Percentiles rank a stretch among this genome's conserved stretches.
phyloP scores from a whole-genome alignment of 148 eudicot species.

The Cornus controversa region DNA sequence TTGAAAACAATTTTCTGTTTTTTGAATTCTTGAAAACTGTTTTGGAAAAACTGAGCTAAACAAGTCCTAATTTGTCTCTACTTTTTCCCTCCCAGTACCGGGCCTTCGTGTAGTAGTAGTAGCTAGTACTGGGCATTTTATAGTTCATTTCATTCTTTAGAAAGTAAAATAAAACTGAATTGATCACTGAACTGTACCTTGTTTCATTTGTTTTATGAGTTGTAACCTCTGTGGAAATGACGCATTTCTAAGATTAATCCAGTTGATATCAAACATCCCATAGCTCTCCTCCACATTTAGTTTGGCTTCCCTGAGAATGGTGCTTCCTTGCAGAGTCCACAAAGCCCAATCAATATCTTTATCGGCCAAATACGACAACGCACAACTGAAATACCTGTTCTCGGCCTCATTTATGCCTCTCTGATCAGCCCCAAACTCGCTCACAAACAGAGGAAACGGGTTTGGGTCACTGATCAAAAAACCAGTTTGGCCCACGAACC shows the following conservation, averaged over 20 bases:
- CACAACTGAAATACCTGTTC: slow-evolving; percentile 29
- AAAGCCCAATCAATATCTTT: slow-evolving; percentile 41
- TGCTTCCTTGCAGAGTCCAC: slow-evolving; percentile 41
- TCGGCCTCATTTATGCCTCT: slow-evolving; percentile 24
- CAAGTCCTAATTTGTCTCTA: too few species aligned
- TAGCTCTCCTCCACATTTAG: slow-evolving; percentile 22
- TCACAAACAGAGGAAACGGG: slow-evolving; percentile 32
- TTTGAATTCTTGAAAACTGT: too few species aligned
- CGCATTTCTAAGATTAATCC: slow-evolving; percentile 12
- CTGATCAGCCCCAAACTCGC: slow-evolving; percentile 42
- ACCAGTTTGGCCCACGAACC: slow-evolving; percentile 16
- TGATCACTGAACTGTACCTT: too few species aligned
- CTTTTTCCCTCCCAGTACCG: too few species aligned
- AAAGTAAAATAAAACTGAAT: too few species aligned
- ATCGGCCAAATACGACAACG: slow-evolving; percentile 26
- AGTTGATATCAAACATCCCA: slow-evolving; percentile 23
- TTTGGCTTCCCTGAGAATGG: slow-evolving; percentile 24
- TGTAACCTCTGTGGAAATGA: too few species aligned
- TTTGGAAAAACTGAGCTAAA: too few species aligned
- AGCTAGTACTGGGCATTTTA: too few species aligned
- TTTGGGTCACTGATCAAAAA: slow-evolving; percentile 18
- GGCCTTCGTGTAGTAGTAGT: too few species aligned
- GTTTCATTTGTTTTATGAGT: too few species aligned
- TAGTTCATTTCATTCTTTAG: too few species aligned
- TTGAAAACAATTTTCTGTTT: too few species aligned